phyloP scores from a whole-genome alignment of 768 basidiomycete genomes.

The Hydnum rufescens region DNA sequence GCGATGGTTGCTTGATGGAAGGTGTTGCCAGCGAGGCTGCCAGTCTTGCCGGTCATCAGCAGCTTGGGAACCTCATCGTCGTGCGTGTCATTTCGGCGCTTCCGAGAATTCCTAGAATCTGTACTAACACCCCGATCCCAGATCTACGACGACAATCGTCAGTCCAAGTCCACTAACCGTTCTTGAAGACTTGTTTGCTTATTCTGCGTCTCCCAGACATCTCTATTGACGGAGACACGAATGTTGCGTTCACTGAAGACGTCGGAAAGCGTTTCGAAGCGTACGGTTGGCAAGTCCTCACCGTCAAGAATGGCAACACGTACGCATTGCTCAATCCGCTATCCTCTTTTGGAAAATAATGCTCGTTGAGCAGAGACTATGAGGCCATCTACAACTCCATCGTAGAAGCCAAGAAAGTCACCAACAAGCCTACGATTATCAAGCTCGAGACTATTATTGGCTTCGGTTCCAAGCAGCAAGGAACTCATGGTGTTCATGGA shows the following conservation, averaged over 20 bases:
- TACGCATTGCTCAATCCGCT: conserved; percentile 17
- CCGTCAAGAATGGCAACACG: conserved; percentile 63
- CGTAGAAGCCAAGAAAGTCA: conserved; percentile 52
- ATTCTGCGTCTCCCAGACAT: conserved; percentile 38
- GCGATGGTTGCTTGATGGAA: conserved; percentile 95
- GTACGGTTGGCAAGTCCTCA: conserved; percentile 88
- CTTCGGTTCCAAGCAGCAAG: conserved; percentile 80
- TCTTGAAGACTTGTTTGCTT: neutral
- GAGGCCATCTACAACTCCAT: conserved; percentile 61
- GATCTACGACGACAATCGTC: conserved; percentile 94
- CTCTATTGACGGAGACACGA: conserved; percentile 89
- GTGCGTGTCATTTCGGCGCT: conserved; percentile 32
- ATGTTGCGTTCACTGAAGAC: conserved; percentile 84
- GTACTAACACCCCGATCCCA: too few relatives aligned
- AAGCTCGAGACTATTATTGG: conserved; percentile 79
- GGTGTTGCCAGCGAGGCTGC: conserved; percentile 87
- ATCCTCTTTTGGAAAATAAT: neutral
- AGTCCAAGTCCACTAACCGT: conserved; percentile 16
- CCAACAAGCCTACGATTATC: conserved; percentile 72
- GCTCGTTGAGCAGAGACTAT: conserved; percentile 37
- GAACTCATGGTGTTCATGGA: conserved; percentile 89
- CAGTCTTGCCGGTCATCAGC: conserved; percentile 81
- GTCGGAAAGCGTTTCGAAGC: conserved; percentile 72
- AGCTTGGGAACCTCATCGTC: conserved; percentile 81
- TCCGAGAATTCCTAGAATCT: too few relatives aligned